These are phyloP conservation scores for Rhizopus arrhizus DNA, from an alignment of 371 early-diverging fungal genomes.

Conservation along the genomic window DNA sequence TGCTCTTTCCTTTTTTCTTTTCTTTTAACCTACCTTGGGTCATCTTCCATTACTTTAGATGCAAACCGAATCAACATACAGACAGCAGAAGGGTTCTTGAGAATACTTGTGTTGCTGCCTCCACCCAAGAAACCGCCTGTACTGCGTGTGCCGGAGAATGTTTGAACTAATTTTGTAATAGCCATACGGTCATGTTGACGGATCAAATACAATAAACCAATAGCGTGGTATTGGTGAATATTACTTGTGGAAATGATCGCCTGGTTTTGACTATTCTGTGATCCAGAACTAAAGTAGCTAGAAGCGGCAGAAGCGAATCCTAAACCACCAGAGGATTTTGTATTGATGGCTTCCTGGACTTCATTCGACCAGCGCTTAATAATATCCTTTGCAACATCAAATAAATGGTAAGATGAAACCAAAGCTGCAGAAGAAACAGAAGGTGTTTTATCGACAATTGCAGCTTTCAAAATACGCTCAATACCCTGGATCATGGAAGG, in stretches of 20 bases:
- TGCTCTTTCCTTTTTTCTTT: conserved; percentile 2
- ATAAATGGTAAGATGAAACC: conserved; percentile 90
- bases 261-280: conserved; percentile 43
- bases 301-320: conserved; percentile 53
- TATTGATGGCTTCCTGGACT: conserved; percentile 83
- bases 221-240: conserved; percentile 95
- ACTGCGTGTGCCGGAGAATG: conserved; percentile 66
- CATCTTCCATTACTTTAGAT: conserved; percentile 92
- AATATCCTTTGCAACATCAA: conserved; percentile 79
- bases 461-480: conserved; percentile 95
- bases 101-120: conserved; percentile 51
- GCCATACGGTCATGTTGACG: conserved; percentile 98
- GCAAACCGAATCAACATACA: conserved; percentile 93
- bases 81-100: conserved; percentile 88
- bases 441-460: conserved; percentile 94
- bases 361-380: conserved; percentile 90
- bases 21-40: conserved; percentile 56
- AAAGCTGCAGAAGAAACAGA: conserved; percentile 91
- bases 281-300: conserved; percentile 58
- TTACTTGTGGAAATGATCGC: conserved; percentile 64
- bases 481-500: conserved; percentile 93
- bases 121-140: conserved; percentile 20
- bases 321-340: conserved; percentile 62
- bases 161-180: conserved; percentile 92
- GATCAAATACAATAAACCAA: conserved; percentile 92